Evolutionary conservation across 2,329 filamentous ascomycete genomes (phyloP).

Genomic region (Aspergillus niger): DNA sequence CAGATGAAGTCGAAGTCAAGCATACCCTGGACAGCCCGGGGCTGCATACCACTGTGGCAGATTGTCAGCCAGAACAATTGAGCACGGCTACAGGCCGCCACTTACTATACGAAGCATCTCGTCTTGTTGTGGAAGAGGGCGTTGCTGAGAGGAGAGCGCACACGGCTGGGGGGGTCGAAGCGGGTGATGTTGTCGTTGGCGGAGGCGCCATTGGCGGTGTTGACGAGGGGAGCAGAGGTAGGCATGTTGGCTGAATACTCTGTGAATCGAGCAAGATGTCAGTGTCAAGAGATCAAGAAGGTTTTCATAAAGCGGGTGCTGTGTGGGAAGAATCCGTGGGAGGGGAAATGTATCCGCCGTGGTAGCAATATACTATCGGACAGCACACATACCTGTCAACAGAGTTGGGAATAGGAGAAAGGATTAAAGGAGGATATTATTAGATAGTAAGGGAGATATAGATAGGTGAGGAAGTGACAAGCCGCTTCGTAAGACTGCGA

Average conservation of each 20-base stretch:
- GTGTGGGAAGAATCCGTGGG: not conserved
- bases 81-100: constrained; percentile 17
- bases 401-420: constrained; percentile 20
- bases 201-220: constrained; percentile 54
- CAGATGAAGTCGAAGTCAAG: constrained; percentile 99
- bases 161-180: constrained; percentile 89
- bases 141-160: constrained; percentile 84
- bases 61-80: constrained; percentile 16
- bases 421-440: constrained; percentile 18
- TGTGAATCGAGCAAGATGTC: constrained; percentile 11
- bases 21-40: constrained; percentile 87
- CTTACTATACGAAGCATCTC: constrained; percentile 96
- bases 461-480: constrained; percentile 15
- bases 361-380: not conserved
- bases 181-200: constrained; percentile 99
- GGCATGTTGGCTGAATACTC: constrained; percentile 54
- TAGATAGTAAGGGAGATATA: constrained; percentile 18
- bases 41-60: constrained; percentile 76
- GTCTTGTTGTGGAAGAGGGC: constrained; percentile 99
- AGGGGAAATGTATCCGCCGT: not conserved
- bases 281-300: constrained; percentile 10
- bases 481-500: constrained; percentile 13
- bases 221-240: constrained; percentile 52
- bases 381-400: constrained; percentile 24
- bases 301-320: not conserved